Conservation (phyloP, 2,329 filamentous ascomycete species). For the Xylariomycetidae sp. region DNA sequence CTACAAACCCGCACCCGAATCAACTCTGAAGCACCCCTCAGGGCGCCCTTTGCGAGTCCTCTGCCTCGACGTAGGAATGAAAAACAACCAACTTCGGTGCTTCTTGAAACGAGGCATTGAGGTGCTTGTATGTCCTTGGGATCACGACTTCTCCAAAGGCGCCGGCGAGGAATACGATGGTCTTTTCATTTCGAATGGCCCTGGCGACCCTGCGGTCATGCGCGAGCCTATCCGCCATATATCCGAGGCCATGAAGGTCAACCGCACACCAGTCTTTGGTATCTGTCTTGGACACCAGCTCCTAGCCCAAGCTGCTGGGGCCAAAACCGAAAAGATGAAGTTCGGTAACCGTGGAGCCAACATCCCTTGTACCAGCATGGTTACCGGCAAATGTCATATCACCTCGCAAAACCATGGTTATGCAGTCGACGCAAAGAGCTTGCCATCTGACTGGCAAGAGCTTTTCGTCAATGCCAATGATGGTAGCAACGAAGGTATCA, state of each 20-base stretch:
- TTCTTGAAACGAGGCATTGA: conserved; percentile 87
- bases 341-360: conserved; percentile 98
- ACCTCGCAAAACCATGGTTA: conserved; percentile 98
- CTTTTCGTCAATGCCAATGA: conserved; percentile 98
- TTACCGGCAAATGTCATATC: conserved; percentile 96
- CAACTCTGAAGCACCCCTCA: conserved; percentile 77
- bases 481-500: conserved; percentile 95
- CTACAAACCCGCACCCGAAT: conserved; percentile 68
- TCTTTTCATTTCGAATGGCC: conserved; percentile 96
- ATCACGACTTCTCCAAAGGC: conserved; percentile 79
- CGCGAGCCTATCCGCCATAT: conserved; percentile 76
- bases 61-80: conserved; percentile 94
- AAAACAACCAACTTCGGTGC: conserved; percentile 96
- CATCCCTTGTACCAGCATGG: conserved; percentile 92
- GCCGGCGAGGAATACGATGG: conserved; percentile 85
- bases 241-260: conserved; percentile 66
- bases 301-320: conserved; percentile 80
- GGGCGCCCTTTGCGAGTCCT: conserved; percentile 82
- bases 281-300: conserved; percentile 96
- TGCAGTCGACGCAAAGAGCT: conserved; percentile 74
- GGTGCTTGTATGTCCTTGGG: conserved; percentile 91
- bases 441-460: conserved; percentile 80
- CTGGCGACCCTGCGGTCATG: conserved; percentile 87
- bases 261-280: conserved; percentile 83
- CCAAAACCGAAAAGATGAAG: conserved; percentile 91